Evolutionary conservation across 1,284 basidiomycete genomes (phyloP).

Genomic region (Rhodotorula sp.): DNA sequence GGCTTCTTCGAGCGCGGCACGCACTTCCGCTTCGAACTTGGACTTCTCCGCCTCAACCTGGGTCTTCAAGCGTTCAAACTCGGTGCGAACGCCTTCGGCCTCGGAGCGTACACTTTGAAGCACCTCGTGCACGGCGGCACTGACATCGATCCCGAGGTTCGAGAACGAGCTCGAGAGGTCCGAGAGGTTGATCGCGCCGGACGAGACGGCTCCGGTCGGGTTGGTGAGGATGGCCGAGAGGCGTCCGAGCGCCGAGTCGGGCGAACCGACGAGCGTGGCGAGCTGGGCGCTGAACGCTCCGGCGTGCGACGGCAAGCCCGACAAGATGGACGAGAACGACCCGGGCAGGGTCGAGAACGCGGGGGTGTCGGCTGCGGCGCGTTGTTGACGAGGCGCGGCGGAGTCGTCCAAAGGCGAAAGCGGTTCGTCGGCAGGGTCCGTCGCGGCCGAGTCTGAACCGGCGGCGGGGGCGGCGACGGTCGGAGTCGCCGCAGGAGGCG

Average conservation of each 20-base stretch:
- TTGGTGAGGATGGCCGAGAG: conserved; percentile 3
- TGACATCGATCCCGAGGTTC: not conserved
- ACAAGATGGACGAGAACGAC: conserved; percentile 4
- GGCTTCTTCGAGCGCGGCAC: conserved; percentile 3
- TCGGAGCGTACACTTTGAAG: conserved; percentile 11
- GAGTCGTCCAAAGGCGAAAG: not conserved
- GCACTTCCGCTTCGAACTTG: conserved; percentile 1
- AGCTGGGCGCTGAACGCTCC: conserved; percentile 1
- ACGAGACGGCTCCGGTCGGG: not conserved
- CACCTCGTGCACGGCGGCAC: conserved; percentile 5
- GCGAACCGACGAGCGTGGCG: not conserved
- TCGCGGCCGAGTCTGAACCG: not conserved
- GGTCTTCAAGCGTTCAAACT: conserved; percentile 5
- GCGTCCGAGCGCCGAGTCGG: conserved; percentile 11
- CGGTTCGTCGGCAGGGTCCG: conserved; percentile 4
- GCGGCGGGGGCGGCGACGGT: not conserved
- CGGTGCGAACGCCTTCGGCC: conserved; percentile 7
- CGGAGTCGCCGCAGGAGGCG: not conserved
- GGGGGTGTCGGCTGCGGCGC: not conserved
- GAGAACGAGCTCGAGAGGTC: conserved; percentile 7
- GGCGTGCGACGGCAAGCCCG: conserved; percentile 6
- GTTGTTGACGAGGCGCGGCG: not conserved
- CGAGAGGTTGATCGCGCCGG: conserved; percentile 2
- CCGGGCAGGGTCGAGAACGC: conserved; percentile 5
- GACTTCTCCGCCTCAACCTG: conserved; percentile 4